These are phyloP conservation scores for Globisporangium irregulare DNA, from an alignment of 352 stramenopile species.

Conservation along the genomic window DNA sequence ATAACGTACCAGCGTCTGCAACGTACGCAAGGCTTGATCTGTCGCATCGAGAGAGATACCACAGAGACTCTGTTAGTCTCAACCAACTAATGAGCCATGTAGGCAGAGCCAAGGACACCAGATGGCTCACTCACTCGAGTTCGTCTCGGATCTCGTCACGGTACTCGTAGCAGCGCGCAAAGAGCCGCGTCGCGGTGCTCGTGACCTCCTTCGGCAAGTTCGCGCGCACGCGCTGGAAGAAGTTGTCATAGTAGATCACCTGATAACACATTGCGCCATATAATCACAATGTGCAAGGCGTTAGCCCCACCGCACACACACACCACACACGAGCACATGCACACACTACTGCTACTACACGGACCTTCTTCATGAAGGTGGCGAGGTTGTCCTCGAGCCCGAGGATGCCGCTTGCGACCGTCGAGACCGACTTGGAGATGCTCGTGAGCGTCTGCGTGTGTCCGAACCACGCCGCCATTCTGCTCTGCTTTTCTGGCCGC, in stretches of 20 bases:
- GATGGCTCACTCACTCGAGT: conserved; percentile 58
- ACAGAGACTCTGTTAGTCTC: conserved; percentile 8
- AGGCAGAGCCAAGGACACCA: neutral
- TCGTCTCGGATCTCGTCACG: conserved; percentile 79
- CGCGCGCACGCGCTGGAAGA: conserved; percentile 63
- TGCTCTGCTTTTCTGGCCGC: neutral
- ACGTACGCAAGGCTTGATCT: conserved; percentile 73
- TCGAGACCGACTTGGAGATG: conserved; percentile 84
- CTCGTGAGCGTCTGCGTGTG: conserved; percentile 79
- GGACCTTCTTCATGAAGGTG: conserved; percentile 87
- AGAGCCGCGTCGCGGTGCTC: conserved; percentile 49
- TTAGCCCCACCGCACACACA: neutral
- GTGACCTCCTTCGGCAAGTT: conserved; percentile 64
- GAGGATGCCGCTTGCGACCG: conserved; percentile 59
- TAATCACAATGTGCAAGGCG: neutral
- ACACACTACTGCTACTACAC: neutral
- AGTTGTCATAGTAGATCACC: conserved; percentile 84
- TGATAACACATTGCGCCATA: conserved; percentile 19
- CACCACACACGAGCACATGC: neutral
- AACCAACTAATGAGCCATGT: neutral
- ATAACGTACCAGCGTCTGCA: conserved; percentile 39
- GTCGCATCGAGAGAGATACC: neutral
- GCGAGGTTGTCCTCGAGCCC: conserved; percentile 72
- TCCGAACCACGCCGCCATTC: conserved; percentile 77
- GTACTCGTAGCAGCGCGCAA: conserved; percentile 82